Evolutionary conservation across 495 filamentous ascomycete species (phyloP), one percentile per base, ranked within the genome.

Genomic region (Tuber indicum): DNA sequence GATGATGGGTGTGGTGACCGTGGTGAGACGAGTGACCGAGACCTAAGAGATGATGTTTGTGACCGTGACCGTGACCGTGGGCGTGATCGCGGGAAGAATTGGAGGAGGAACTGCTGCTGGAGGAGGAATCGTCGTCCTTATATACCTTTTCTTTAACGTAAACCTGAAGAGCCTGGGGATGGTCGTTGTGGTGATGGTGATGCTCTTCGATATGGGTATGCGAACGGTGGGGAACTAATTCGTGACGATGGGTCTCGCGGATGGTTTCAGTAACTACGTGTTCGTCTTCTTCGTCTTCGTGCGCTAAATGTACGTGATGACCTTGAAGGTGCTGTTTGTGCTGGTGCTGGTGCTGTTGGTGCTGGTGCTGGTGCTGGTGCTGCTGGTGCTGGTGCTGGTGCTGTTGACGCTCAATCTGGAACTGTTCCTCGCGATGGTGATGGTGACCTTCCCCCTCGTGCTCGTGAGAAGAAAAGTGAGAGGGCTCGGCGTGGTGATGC

Each of bases 361-460:
- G 83, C 85, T 88, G 85, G 78, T 87, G 87, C 83, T 91, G 89
- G 83, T 87, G 86, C 72, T 86, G 85, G 70, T 87, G 85, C 75
- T 89, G 83, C 85, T 88, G 85, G 78, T 87, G 87, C 83, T 91
- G 89, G 83, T 87, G 86, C 72, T 86, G 85, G 69, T 87, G 85
- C 75, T 89, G 83, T 85, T 88, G 85, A 78, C 86, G 87, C 82
- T 91, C 89, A 78, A 90, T 89, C 86, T 94, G 92, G 86, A 88
- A 87, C 84, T 87, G 88, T 84, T 90, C 88, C 84, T 86, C 87
- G 75, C 89, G 90, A 83, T 89, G 89, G 87, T 89, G 89, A 86
- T 89, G 84, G 87, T 91, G 89, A 93, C 91, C 94, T 93, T 97
- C 93, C 93, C 92, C 94, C 94, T 94, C 93, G 92, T 82, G 77